A percentile compares a stretch with the other conserved stretches of the same genome.
Conservation (phyloP, 2,329 filamentous ascomycete species). For the Diaporthe australafricana region DNA sequence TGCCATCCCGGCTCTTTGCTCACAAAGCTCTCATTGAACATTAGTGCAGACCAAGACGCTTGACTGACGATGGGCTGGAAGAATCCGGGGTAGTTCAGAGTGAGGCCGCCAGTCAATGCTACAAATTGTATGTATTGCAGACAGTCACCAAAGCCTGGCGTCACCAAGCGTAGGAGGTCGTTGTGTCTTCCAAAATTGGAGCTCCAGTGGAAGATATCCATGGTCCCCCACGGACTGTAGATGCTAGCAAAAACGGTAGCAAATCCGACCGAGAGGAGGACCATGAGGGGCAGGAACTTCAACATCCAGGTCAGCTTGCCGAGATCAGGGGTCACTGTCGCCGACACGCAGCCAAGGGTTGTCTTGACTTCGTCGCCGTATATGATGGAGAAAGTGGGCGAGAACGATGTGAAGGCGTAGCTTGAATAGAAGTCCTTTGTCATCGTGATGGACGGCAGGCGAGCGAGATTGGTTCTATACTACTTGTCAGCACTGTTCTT, state of each 20-base stretch:
- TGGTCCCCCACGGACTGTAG: slow-evolving; percentile 93
- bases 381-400: slow-evolving; percentile 77
- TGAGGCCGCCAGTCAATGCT: slow-evolving; percentile 86
- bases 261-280: slow-evolving; percentile 82
- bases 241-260: slow-evolving; percentile 88
- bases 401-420: slow-evolving; percentile 88
- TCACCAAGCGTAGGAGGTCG: slow-evolving; percentile 90
- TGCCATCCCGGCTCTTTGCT: slow-evolving; percentile 73
- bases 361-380: slow-evolving; percentile 76
- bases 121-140: slow-evolving; percentile 97
- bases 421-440: slow-evolving; percentile 81
- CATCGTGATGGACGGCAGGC: slow-evolving; percentile 79
- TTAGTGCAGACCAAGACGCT: slow-evolving; percentile 86
- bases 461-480: slow-evolving; percentile 46
- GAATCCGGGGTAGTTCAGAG: slow-evolving; percentile 90
- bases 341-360: slow-evolving; percentile 81
- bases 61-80: slow-evolving; percentile 93
- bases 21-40: slow-evolving; percentile 94
- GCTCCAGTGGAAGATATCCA: slow-evolving; percentile 94
- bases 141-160: slow-evolving; percentile 95
- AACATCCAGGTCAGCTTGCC: slow-evolving; percentile 77
- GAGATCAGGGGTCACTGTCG: slow-evolving; percentile 86
- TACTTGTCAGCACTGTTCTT: background rate
- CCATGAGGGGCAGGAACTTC: slow-evolving; percentile 79
- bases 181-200: slow-evolving; percentile 96